Conservation (phyloP, 2,329 filamentous ascomycete genomes). For the Coniochaeta sp. region DNA sequence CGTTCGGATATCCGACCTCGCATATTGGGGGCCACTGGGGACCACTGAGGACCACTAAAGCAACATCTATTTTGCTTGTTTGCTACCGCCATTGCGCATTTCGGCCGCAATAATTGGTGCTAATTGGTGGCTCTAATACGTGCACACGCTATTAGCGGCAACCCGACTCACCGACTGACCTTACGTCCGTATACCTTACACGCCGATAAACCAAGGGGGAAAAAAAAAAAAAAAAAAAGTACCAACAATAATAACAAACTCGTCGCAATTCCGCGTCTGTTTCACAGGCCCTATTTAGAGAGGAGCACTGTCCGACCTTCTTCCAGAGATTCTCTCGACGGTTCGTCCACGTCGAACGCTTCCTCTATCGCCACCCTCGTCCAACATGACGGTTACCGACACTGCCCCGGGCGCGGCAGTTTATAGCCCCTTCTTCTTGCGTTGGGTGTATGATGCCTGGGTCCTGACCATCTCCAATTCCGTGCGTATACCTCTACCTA, state of each 20-base stretch:
- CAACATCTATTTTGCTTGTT: too few relatives aligned
- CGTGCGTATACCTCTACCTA: background rate
- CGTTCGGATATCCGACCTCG: background rate
- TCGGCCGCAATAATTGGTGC: background rate
- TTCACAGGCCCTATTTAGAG: background rate
- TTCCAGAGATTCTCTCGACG: background rate
- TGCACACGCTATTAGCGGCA: background rate
- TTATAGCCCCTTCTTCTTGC: background rate
- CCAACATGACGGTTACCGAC: background rate
- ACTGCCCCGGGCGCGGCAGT: background rate
- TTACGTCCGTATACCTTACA: background rate
- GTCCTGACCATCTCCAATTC: background rate
- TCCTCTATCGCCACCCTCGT: background rate
- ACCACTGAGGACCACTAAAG: too few relatives aligned
- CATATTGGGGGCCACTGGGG: too few relatives aligned
- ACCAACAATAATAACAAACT: background rate
- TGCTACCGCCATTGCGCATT: background rate
- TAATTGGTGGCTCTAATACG: background rate
- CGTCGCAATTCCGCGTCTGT: background rate
- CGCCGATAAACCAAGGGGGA: too few relatives aligned
- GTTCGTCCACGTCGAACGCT: background rate
- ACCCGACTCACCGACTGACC: too few relatives aligned
- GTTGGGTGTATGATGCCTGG: background rate
- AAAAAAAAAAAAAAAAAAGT: too few relatives aligned
- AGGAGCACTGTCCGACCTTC: background rate